Evolutionary conservation across 805 yeast genomes (phyloP).

Genomic region (Candida railenensis): DNA sequence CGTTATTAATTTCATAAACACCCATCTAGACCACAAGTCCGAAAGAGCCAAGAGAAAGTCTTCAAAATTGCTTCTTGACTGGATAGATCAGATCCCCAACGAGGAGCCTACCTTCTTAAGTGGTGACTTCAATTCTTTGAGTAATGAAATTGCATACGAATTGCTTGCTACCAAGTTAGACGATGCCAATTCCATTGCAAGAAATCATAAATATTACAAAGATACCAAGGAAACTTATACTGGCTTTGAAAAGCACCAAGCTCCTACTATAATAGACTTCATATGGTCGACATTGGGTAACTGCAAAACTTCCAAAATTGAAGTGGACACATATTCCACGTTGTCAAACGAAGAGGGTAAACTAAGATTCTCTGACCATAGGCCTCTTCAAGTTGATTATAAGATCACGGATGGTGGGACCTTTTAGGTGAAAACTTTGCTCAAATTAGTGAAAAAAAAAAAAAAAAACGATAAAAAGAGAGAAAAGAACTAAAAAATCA

Average conservation of each 20-base stretch:
- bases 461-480: background rate
- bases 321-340: conserved; percentile 16
- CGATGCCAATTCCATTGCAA: conserved; percentile 29
- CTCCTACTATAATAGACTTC: conserved; percentile 38
- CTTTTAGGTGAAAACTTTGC: background rate
- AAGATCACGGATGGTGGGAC: conserved; percentile 24
- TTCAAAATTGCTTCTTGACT: conserved; percentile 42
- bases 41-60: conserved; percentile 44
- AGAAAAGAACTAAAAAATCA: too few species aligned
- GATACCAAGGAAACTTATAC: conserved; percentile 34
- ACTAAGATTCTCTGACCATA: conserved; percentile 44
- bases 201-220: conserved; percentile 9
- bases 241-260: conserved; percentile 31
- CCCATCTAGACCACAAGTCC: conserved; percentile 54
- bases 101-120: conserved; percentile 41
- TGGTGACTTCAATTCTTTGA: conserved; percentile 43
- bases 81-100: conserved; percentile 30
- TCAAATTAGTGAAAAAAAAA: background rate
- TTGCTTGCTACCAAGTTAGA: conserved; percentile 38
- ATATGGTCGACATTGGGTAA: conserved; percentile 30
- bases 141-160: conserved; percentile 20
- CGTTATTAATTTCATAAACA: conserved; percentile 35
- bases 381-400: conserved; percentile 34
- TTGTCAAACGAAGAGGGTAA: conserved; percentile 36
- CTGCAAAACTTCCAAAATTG: conserved; percentile 7